These are phyloP conservation scores for Oryza rufipogon DNA, from an alignment of 176 grass and related monocot genomes.

Conservation along the genomic window DNA sequence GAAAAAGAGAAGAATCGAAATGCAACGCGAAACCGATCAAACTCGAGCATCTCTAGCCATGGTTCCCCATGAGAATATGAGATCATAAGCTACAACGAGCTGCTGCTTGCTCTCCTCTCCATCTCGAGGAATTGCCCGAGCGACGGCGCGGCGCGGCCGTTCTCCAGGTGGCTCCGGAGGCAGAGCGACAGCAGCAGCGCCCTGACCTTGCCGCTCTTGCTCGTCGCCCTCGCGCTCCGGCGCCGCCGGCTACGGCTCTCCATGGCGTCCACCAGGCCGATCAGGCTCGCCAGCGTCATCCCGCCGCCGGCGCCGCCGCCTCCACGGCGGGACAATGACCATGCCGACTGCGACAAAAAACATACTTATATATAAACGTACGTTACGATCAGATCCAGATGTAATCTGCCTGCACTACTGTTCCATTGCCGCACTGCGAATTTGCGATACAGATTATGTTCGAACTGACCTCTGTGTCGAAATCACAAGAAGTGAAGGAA, in stretches of 20 bases:
- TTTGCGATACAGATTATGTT: neutral
- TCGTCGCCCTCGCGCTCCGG: constrained; percentile 36
- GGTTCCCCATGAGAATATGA: neutral
- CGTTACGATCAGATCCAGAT: neutral
- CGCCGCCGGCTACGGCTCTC: constrained; percentile 45
- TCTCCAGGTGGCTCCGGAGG: constrained; percentile 54
- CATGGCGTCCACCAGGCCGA: constrained; percentile 59
- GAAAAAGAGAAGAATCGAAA: neutral
- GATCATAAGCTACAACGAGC: neutral
- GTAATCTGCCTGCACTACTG: neutral
- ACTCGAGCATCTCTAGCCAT: neutral
- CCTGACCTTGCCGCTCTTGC: constrained; percentile 54
- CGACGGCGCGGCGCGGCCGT: constrained; percentile 43
- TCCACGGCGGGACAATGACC: constrained; percentile 36
- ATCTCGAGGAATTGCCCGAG: constrained; percentile 66
- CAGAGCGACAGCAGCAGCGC: constrained; percentile 67
- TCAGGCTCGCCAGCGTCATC: constrained; percentile 62
- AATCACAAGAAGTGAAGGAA: constrained; percentile 53
- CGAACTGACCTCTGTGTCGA: constrained; percentile 51
- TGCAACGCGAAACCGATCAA: neutral
- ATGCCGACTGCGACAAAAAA: constrained; percentile 37
- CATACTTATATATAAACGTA: no score
- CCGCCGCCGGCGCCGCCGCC: constrained; percentile 43
- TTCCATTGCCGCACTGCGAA: neutral
- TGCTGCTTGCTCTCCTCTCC: constrained; percentile 49